Percentiles rank a stretch among this genome's conserved stretches.
phyloP scores from a whole-genome alignment of 305 asterid genomes.

The Fraxinus dipetala region DNA sequence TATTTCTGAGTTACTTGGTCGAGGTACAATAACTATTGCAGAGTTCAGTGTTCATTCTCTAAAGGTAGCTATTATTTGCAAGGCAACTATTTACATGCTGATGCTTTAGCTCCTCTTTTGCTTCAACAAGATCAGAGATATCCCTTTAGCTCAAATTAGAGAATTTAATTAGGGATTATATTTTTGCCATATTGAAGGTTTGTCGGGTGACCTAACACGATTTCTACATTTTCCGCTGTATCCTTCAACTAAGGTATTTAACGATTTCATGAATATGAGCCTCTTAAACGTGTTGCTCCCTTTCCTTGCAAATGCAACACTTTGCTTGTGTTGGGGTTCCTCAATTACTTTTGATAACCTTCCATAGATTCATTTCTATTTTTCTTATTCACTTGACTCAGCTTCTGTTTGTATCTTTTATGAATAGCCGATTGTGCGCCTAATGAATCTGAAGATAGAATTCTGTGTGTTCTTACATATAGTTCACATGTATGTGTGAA shows the following conservation, averaged over 20 bases:
- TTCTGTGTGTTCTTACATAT: not conserved
- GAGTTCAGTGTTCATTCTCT: not conserved
- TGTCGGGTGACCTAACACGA: not conserved
- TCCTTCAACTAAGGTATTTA: no score
- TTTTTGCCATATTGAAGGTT: not conserved
- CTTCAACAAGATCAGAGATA: not conserved
- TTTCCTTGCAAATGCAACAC: not conserved
- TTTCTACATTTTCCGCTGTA: not conserved
- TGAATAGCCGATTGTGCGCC: not conserved
- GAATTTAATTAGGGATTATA: not conserved
- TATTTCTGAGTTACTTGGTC: not conserved
- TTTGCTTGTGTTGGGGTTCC: not conserved
- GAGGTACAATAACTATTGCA: not conserved
- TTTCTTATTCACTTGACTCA: not conserved
- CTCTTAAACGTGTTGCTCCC: not conserved
- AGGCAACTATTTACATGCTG: not conserved
- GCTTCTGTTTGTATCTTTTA: not conserved
- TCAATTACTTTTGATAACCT: not conserved
- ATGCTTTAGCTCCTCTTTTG: not conserved
- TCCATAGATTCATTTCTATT: not conserved
- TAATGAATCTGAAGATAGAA: not conserved
- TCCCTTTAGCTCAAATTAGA: not conserved
- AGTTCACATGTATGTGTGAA: not conserved
- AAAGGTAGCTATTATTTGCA: not conserved
- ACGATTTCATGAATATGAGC: not conserved